phyloP scores from a whole-genome alignment of 768 basidiomycete species.

The Macrolepiota albuminosa region DNA sequence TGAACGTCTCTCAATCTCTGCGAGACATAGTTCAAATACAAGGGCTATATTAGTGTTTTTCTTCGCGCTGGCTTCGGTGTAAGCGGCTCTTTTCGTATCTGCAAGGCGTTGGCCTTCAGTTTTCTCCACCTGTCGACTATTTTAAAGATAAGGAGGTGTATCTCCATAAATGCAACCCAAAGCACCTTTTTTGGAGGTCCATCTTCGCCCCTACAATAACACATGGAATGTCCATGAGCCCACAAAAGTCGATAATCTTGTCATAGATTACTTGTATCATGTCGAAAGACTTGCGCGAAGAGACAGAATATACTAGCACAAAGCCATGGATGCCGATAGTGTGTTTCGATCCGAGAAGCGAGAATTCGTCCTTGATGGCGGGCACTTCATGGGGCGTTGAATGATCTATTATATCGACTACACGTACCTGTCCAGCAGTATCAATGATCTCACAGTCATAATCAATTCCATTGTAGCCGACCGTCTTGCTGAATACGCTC shows the following conservation, averaged over 20 bases:
- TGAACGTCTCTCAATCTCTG: constrained; percentile 70
- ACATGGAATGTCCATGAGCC: constrained; percentile 77
- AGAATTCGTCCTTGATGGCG: constrained; percentile 74
- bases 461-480: constrained; percentile 74
- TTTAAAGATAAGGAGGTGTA: constrained; percentile 12
- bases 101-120: constrained; percentile 71
- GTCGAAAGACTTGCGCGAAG: constrained; percentile 81
- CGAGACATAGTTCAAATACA: constrained; percentile 79
- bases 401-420: constrained; percentile 1
- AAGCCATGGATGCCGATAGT: constrained; percentile 94
- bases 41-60: constrained; percentile 74
- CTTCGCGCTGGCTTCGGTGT: constrained; percentile 85
- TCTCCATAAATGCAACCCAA: constrained; percentile 5
- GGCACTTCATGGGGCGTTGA: background rate
- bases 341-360: constrained; percentile 82
- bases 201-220: constrained; percentile 90
- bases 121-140: constrained; percentile 60
- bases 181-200: constrained; percentile 73
- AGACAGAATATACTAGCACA: constrained; percentile 88
- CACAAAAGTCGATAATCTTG: constrained; percentile 87
- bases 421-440: constrained; percentile 85
- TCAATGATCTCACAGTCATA: constrained; percentile 94
- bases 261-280: constrained; percentile 90
- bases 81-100: constrained; percentile 62
- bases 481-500: constrained; percentile 66